Conservation (phyloP, 1,284 basidiomycete species). For the Chalciporus sp. region DNA sequence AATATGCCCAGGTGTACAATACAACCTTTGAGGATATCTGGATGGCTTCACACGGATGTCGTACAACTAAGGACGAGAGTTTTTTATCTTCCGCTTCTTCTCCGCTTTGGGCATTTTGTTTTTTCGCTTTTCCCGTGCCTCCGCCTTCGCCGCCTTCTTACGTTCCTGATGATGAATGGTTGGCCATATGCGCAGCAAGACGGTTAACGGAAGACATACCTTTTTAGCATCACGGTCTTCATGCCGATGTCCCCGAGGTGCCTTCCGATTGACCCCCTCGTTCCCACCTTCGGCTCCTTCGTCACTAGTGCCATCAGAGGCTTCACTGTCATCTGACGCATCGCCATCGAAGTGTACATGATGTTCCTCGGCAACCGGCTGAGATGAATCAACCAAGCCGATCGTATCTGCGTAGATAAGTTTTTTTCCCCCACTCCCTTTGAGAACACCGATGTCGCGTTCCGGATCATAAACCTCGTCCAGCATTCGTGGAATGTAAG, state of each 20-base stretch:
- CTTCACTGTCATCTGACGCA: constrained; percentile 23
- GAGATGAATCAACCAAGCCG: constrained; percentile 59
- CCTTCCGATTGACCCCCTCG: constrained; percentile 39
- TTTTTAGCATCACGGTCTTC: constrained; percentile 94
- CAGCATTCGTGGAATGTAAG: constrained; percentile 91
- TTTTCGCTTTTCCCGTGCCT: constrained; percentile 85
- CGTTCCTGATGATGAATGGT: constrained; percentile 63
- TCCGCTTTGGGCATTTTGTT: constrained; percentile 93
- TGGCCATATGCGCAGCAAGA: constrained; percentile 10
- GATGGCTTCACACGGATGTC: constrained; percentile 25
- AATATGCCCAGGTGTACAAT: constrained; percentile 5
- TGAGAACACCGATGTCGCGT: constrained; percentile 78
- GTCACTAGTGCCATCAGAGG: constrained; percentile 23
- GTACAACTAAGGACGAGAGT: constrained; percentile 36
- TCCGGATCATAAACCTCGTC: constrained; percentile 94
- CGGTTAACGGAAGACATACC: constrained; percentile 44
- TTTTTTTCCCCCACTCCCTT: constrained; percentile 65
- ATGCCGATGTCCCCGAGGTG: constrained; percentile 82
- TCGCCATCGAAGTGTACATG: constrained; percentile 14
- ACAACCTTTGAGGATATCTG: constrained; percentile 1
- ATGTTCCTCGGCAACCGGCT: constrained; percentile 12
- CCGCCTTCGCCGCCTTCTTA: constrained; percentile 86
- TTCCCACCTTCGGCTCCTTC: constrained; percentile 34
- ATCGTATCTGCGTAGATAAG: constrained; percentile 89
- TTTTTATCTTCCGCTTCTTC: constrained; percentile 85